These are phyloP conservation scores for Metarhizium guizhouense DNA, from an alignment of 2,329 filamentous ascomycete species.

Conservation along the genomic window DNA sequence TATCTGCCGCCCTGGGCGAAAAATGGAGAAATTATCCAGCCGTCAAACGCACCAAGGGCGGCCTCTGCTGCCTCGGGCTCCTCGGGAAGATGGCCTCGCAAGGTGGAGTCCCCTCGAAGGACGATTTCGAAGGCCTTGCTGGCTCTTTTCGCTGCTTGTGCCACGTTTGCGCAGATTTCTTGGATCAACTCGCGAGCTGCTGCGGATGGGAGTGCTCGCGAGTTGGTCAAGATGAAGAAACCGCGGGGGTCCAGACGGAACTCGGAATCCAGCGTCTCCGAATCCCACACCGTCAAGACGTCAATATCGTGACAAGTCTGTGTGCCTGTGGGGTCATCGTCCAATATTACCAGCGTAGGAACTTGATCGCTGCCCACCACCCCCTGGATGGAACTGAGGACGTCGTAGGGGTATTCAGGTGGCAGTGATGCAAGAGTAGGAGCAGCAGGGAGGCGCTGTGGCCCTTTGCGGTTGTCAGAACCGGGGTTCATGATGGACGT, in stretches of 20 bases:
- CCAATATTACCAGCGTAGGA: constrained; percentile 32
- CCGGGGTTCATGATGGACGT: too few species aligned
- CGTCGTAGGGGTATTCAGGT: constrained; percentile 12
- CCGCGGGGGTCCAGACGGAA: constrained; percentile 31
- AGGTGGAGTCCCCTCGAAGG: constrained; percentile 44
- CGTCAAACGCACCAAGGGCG: constrained; percentile 38
- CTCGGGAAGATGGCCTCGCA: constrained; percentile 45
- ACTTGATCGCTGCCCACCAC: constrained; percentile 13
- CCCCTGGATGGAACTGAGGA: constrained; percentile 11
- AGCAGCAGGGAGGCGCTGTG: constrained; percentile 10
- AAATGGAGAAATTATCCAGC: constrained; percentile 45
- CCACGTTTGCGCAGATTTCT: constrained; percentile 40
- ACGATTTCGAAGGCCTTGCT: constrained; percentile 41
- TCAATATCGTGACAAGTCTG: constrained; percentile 50
- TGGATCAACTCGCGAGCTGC: constrained; percentile 36
- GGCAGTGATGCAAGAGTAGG: constrained; percentile 15
- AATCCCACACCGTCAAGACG: constrained; percentile 45
- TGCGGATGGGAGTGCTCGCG: constrained; percentile 39
- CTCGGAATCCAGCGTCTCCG: constrained; percentile 32
- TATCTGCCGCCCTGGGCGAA: constrained; percentile 47
- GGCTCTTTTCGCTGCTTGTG: constrained; percentile 29
- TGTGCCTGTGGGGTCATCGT: constrained; percentile 51
- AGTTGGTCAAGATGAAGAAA: constrained; percentile 53
- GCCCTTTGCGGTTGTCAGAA: neutral
- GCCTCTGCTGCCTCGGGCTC: constrained; percentile 42